Percentiles rank a stretch among this genome's conserved stretches.
phyloP scores from a whole-genome alignment of 2,329 filamentous ascomycete species.

The Bipolaris cookei region DNA sequence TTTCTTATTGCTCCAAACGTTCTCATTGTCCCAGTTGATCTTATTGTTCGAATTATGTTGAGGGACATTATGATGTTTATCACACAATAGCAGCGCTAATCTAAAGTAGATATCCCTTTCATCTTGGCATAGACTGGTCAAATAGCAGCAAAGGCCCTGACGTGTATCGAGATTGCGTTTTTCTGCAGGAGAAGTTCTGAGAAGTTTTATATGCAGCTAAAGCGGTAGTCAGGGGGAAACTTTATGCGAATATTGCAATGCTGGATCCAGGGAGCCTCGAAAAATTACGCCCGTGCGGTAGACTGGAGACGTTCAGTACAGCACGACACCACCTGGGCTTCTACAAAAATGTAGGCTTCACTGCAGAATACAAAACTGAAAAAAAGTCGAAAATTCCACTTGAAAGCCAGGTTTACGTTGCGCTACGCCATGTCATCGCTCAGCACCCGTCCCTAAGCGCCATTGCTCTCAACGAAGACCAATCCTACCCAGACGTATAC shows the following conservation, averaged over 20 bases:
- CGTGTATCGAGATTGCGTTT: no score
- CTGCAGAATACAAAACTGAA: constrained; percentile 37
- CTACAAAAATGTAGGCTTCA: constrained; percentile 54
- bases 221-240: not conserved
- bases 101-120: no score
- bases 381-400: constrained; percentile 7
- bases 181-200: no score
- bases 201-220: no score
- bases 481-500: constrained; percentile 48
- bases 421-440: constrained; percentile 45
- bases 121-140: no score
- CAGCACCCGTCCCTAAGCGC: constrained; percentile 54
- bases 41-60: no score
- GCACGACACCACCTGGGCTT: constrained; percentile 52
- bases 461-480: constrained; percentile 50
- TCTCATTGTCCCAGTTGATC: no score
- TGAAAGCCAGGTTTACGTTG: constrained; percentile 47
- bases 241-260: not conserved
- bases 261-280: constrained; percentile 7
- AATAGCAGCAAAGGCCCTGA: no score
- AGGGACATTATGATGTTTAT: no score
- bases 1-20: no score
- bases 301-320: constrained; percentile 55
- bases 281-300: constrained; percentile 36
- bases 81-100: no score